These are phyloP conservation scores for Fistulinella prunicolor DNA, from an alignment of 768 basidiomycete genomes.

Conservation along the genomic window DNA sequence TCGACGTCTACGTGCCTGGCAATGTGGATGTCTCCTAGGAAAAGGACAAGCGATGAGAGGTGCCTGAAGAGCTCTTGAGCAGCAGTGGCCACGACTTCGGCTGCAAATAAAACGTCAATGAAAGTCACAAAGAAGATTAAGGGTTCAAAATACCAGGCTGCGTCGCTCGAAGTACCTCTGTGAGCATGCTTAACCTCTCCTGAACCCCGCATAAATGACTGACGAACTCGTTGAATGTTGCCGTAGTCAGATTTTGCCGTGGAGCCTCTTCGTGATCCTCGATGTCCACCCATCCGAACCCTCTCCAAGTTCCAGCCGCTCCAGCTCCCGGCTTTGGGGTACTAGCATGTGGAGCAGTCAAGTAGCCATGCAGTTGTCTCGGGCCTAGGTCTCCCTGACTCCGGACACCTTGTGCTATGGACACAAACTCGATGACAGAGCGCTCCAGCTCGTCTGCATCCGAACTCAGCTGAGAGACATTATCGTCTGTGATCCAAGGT, in stretches of 20 bases:
- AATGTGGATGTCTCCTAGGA: slow-evolving; percentile 48
- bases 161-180: slow-evolving; percentile 18
- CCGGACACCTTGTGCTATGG: slow-evolving; percentile 51
- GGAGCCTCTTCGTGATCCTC: slow-evolving; percentile 34
- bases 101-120: slow-evolving; percentile 11
- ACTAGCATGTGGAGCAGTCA: slow-evolving; percentile 37
- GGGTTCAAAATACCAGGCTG: slow-evolving; percentile 17
- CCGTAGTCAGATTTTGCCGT: slow-evolving; percentile 23
- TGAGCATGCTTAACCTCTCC: slow-evolving; percentile 24
- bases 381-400: slow-evolving; percentile 24
- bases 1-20: slow-evolving; percentile 53
- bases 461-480: slow-evolving; percentile 51
- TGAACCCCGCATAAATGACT: slow-evolving; percentile 25
- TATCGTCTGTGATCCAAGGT: slow-evolving; percentile 23
- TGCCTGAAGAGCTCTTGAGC: slow-evolving; percentile 35
- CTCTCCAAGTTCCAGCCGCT: slow-evolving; percentile 50
- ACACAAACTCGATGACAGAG: slow-evolving; percentile 63
- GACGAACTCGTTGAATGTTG: slow-evolving; percentile 36
- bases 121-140: neutral
- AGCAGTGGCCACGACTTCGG: slow-evolving; percentile 21
- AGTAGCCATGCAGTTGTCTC: slow-evolving; percentile 37
- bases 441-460: slow-evolving; percentile 74
- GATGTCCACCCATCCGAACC: slow-evolving; percentile 47
- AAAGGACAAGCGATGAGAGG: slow-evolving; percentile 40
- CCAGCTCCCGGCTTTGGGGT: slow-evolving; percentile 48